Percentiles rank a stretch among this genome's conserved stretches.
Conservation (phyloP, 1,284 basidiomycete genomes). For the Lentinus polychrous region DNA sequence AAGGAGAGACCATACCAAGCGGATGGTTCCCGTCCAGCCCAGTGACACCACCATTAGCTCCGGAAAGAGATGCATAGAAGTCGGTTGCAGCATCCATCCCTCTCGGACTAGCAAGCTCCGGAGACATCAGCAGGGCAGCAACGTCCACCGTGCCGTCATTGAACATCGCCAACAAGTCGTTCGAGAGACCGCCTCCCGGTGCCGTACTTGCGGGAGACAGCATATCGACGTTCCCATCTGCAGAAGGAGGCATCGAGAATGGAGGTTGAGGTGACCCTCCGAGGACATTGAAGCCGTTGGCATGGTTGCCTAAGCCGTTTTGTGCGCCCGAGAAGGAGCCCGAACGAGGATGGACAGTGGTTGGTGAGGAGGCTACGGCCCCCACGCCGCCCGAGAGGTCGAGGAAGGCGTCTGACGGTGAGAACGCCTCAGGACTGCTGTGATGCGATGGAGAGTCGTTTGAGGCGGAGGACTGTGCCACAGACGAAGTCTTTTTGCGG, state of each 20-base stretch:
- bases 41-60: not conserved
- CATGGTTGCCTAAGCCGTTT: too few species aligned
- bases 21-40: not conserved
- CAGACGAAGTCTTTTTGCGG: slow-evolving; percentile 60
- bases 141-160: slow-evolving; percentile 29
- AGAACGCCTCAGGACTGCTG: slow-evolving; percentile 59
- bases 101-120: slow-evolving; percentile 8
- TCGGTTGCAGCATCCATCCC: not conserved
- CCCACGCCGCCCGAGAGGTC: slow-evolving; percentile 26
- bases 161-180: slow-evolving; percentile 31
- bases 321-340: not conserved
- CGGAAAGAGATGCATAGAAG: slow-evolving; percentile 4
- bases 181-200: slow-evolving; percentile 16
- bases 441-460: slow-evolving; percentile 48
- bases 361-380: slow-evolving; percentile 17
- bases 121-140: slow-evolving; percentile 23
- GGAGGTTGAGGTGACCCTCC: slow-evolving; percentile 18
- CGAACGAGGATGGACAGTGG: slow-evolving; percentile 16
- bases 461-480: slow-evolving; percentile 32
- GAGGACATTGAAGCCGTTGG: slow-evolving; percentile 17
- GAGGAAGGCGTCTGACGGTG: slow-evolving; percentile 53
- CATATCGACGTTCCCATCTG: slow-evolving; percentile 14
- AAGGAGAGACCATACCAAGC: slow-evolving; percentile 2
- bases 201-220: slow-evolving; percentile 4
- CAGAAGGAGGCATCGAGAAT: slow-evolving; percentile 13